Evolutionary conservation across 2,329 filamentous ascomycete genomes (phyloP).

Genomic region (Epichloe uncinata): DNA sequence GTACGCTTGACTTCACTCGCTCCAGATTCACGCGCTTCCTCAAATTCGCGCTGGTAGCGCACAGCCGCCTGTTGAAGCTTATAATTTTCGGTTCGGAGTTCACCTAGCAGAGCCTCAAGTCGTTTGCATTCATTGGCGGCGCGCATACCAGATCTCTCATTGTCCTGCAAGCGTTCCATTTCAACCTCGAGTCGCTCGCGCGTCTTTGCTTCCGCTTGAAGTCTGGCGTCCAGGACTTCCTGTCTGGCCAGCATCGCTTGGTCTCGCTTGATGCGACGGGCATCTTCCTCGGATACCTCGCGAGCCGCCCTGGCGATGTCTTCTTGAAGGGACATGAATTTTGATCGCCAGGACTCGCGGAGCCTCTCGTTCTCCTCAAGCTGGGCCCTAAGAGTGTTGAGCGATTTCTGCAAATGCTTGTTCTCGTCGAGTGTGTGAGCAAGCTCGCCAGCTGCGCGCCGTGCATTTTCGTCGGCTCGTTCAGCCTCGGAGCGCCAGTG

Average conservation of each 20-base stretch:
- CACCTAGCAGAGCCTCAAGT: slow-evolving; percentile 39
- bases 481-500: slow-evolving; percentile 51
- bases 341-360: slow-evolving; percentile 70
- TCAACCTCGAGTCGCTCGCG: slow-evolving; percentile 54
- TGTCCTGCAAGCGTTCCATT: slow-evolving; percentile 50
- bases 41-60: slow-evolving; percentile 67
- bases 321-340: slow-evolving; percentile 73
- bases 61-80: slow-evolving; percentile 56
- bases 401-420: slow-evolving; percentile 59
- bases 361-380: slow-evolving; percentile 77
- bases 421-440: slow-evolving; percentile 42
- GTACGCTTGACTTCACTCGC: slow-evolving; percentile 71
- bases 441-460: slow-evolving; percentile 36
- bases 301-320: slow-evolving; percentile 71
- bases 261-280: slow-evolving; percentile 64
- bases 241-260: slow-evolving; percentile 66
- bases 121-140: slow-evolving; percentile 50
- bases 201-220: slow-evolving; percentile 61
- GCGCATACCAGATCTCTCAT: slow-evolving; percentile 51
- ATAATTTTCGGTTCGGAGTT: slow-evolving; percentile 53
- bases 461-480: slow-evolving; percentile 37
- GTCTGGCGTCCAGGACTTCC: slow-evolving; percentile 63
- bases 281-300: slow-evolving; percentile 73
- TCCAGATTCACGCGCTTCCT: slow-evolving; percentile 69
- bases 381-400: slow-evolving; percentile 62